Evolutionary conservation across 176 grass and related monocot species (phyloP).

Genomic region (Otatea glauca): DNA sequence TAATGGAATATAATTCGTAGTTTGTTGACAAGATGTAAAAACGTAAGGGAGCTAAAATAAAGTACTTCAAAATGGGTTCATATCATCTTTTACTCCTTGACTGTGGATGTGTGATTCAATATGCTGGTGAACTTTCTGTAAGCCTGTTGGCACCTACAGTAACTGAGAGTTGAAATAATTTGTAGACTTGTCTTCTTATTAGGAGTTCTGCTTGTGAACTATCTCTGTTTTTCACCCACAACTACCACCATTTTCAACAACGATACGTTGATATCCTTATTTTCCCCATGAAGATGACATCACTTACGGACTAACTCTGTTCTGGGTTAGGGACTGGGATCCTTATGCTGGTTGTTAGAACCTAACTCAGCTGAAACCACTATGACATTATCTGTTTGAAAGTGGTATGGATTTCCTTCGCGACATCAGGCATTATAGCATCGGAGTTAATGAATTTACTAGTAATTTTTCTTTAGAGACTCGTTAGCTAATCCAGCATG

Average conservation of each 20-base stretch:
- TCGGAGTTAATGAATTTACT: not conserved
- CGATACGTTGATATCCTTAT: not conserved
- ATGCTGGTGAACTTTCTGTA: not conserved
- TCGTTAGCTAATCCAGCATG: not conserved
- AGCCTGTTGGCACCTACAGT: not conserved
- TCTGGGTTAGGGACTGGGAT: not conserved
- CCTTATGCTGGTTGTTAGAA: not conserved
- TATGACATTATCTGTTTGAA: constrained; percentile 14
- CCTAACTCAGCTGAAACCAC: not conserved
- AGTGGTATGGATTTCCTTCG: not conserved
- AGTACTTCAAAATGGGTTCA: not conserved
- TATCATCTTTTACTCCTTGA: not conserved
- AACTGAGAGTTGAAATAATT: not conserved
- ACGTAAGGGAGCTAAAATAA: not conserved
- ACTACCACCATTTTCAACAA: not conserved
- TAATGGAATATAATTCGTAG: not conserved
- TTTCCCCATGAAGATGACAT: not conserved
- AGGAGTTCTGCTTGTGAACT: not conserved
- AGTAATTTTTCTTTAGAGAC: not conserved
- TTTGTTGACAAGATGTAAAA: not conserved
- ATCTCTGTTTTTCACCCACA: not conserved
- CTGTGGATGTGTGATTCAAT: not conserved
- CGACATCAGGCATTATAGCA: not conserved
- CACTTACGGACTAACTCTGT: not conserved
- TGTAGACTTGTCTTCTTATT: not conserved